Percentiles rank a stretch among this genome's conserved stretches.
phyloP scores from a whole-genome alignment of 495 filamentous ascomycete genomes.

The Neurospora tetraspora region DNA sequence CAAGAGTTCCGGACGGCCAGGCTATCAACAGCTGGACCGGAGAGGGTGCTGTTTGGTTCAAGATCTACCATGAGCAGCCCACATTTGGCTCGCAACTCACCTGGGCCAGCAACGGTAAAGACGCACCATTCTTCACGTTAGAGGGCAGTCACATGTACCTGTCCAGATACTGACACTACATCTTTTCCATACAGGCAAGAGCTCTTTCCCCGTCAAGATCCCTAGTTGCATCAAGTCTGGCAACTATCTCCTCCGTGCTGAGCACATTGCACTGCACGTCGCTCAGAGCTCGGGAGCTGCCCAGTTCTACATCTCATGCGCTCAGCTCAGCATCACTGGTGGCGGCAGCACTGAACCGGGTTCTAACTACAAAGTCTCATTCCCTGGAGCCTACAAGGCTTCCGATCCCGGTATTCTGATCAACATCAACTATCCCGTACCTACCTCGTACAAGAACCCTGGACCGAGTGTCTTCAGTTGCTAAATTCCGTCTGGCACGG shows the following conservation, averaged over 20 bases:
- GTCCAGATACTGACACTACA: background rate
- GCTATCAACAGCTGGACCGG: slow-evolving; percentile 34
- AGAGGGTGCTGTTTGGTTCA: slow-evolving; percentile 42
- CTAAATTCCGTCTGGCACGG: slow-evolving; percentile 15
- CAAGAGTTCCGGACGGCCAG: slow-evolving; percentile 35
- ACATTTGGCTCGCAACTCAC: slow-evolving; percentile 26
- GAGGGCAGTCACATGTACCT: background rate
- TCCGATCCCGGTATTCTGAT: slow-evolving; percentile 33
- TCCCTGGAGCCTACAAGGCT: slow-evolving; percentile 32
- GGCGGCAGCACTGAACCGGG: slow-evolving; percentile 28
- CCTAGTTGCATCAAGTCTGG: slow-evolving; percentile 39
- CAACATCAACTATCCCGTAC: slow-evolving; percentile 35
- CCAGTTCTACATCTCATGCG: slow-evolving; percentile 41
- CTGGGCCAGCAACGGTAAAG: slow-evolving; percentile 29
- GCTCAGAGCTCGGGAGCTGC: slow-evolving; percentile 35
- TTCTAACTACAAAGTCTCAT: slow-evolving; percentile 20
- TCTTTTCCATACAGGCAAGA: slow-evolving; percentile 18
- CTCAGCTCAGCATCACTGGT: slow-evolving; percentile 29
- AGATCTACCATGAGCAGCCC: slow-evolving; percentile 41
- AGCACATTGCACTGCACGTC: slow-evolving; percentile 45
- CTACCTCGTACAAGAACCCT: slow-evolving; percentile 34
- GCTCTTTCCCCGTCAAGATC: slow-evolving; percentile 27
- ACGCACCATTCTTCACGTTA: background rate
- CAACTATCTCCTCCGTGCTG: slow-evolving; percentile 49
- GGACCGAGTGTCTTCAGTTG: slow-evolving; percentile 29